Evolutionary conservation across 164 flowering plant species (phyloP).

Genomic region (Litsea cubeba): DNA sequence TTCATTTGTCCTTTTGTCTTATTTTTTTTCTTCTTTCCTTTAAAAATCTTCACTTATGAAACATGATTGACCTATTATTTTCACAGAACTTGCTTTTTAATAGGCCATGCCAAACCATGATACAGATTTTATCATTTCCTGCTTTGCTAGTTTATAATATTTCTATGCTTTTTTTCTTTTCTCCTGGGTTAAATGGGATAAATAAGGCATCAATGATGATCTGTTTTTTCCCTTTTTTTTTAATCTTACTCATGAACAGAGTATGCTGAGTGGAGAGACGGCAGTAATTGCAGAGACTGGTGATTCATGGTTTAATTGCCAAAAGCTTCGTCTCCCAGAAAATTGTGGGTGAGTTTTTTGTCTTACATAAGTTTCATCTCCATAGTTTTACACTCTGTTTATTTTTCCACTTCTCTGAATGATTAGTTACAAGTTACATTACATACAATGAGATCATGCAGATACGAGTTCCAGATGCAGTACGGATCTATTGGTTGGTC

Average conservation of each 20-base stretch:
- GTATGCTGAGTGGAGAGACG: constrained; percentile 51
- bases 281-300: constrained; percentile 91
- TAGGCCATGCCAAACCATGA: background rate
- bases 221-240: no score
- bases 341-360: constrained; percentile 61
- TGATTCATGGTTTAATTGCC: constrained; percentile 92
- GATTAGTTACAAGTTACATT: background rate
- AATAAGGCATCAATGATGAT: no score
- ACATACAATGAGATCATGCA: constrained; percentile 19
- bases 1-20: background rate
- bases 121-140: background rate
- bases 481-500: constrained; percentile 97
- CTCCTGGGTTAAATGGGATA: no score
- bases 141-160: no score
- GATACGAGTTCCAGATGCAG: constrained; percentile 88
- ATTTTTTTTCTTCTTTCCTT: no score
- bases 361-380: background rate
- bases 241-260: constrained; percentile 20
- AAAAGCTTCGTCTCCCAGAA: constrained; percentile 65
- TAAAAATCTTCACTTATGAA: no score
- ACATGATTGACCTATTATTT: no score
- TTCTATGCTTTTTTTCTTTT: no score
- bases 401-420: background rate
- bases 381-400: background rate
- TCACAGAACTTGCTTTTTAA: no score